Conservation (phyloP, 352 stramenopile species). For the Phytophthora macrochlamydospora region DNA sequence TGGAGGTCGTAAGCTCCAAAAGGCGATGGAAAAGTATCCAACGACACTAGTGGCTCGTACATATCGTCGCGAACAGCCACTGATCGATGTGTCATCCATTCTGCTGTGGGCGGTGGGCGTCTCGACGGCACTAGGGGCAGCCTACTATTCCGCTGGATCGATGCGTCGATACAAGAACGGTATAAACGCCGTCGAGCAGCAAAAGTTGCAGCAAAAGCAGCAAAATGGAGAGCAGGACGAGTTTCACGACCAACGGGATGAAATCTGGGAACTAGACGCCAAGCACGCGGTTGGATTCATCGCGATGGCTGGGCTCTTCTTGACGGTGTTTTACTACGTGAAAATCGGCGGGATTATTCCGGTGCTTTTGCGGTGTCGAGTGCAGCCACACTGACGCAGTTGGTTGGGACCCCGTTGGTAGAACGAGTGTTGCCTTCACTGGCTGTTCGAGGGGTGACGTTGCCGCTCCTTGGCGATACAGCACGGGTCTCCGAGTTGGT, state of each 20-base stretch:
- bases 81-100: conserved; percentile 66
- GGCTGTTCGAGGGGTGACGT: conserved; percentile 36
- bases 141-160: conserved; percentile 60
- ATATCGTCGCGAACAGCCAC: conserved; percentile 48
- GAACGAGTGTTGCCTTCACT: conserved; percentile 41
- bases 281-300: conserved; percentile 74
- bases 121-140: conserved; percentile 53
- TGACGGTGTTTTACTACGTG: conserved; percentile 77
- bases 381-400: conserved; percentile 51
- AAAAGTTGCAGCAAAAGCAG: conserved; percentile 24
- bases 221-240: conserved; percentile 15
- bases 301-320: conserved; percentile 53
- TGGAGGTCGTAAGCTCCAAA: conserved; percentile 54
- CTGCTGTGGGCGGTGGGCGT: conserved; percentile 71
- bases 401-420: conserved; percentile 52
- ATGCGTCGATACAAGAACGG: conserved; percentile 20
- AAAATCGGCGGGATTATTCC: conserved; percentile 63
- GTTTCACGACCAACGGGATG: conserved; percentile 16
- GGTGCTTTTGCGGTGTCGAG: conserved; percentile 74
- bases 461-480: conserved; percentile 46
- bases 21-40: conserved; percentile 40
- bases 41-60: conserved; percentile 46
- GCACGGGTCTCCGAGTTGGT: conserved; percentile 57
- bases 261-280: conserved; percentile 69
- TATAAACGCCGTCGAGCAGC: conserved; percentile 12